phyloP scores from a whole-genome alignment of 345 rosid species.

The Bruguiera gymnorhiza region DNA sequence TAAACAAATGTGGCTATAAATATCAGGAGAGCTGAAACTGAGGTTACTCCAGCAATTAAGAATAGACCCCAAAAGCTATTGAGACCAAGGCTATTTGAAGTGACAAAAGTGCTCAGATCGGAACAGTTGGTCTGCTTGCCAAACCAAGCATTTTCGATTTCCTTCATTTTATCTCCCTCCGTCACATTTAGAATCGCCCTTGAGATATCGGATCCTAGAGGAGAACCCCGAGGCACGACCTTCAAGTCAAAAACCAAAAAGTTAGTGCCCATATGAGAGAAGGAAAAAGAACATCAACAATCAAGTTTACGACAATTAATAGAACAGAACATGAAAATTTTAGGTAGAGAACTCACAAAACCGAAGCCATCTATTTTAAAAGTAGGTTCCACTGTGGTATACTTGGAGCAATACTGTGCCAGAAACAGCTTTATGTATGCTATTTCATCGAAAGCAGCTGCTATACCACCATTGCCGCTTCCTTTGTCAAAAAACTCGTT shows the following conservation, averaged over 20 bases:
- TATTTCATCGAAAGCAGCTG: conserved; percentile 40
- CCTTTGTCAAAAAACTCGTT: conserved; percentile 18
- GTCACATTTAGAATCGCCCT: conserved; percentile 21
- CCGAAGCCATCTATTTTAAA: too few relatives aligned
- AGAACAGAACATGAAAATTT: conserved; percentile 8
- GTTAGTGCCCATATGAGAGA: background rate
- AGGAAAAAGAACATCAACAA: conserved; percentile 4
- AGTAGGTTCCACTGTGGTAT: conserved; percentile 5
- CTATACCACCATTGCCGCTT: conserved; percentile 14
- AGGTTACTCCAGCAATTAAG: conserved; percentile 6
- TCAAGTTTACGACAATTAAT: conserved; percentile 7
- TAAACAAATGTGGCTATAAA: background rate
- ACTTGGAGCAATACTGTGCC: conserved; percentile 26
- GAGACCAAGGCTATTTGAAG: too few relatives aligned
- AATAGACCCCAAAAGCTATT: too few relatives aligned
- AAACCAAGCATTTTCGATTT: too few relatives aligned
- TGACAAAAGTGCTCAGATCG: too few relatives aligned
- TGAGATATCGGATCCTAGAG: conserved; percentile 22
- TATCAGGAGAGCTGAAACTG: conserved; percentile 7
- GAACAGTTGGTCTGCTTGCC: too few relatives aligned
- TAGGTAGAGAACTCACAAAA: conserved; percentile 15
- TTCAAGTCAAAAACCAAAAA: background rate
- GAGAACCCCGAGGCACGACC: conserved; percentile 25
- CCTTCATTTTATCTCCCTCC: conserved; percentile 12
- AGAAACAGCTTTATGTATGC: conserved; percentile 41